Conservation (phyloP, 192 early-diverging fungal species). For the Pilobolus umbonatus region DNA sequence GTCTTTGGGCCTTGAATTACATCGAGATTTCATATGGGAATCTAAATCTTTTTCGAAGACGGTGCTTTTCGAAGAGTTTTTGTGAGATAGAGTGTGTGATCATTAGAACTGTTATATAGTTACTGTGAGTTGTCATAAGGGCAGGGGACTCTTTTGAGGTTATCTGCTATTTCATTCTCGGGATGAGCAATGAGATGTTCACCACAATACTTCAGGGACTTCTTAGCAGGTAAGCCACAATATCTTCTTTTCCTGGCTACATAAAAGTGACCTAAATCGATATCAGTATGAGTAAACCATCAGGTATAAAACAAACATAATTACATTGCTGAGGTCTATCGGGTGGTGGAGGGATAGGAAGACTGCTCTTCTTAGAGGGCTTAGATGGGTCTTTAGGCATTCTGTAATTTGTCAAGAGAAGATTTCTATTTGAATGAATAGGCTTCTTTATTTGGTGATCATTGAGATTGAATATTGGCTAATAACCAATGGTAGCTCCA, state of each 20-base stretch:
- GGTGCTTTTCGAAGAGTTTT: constrained; percentile 31
- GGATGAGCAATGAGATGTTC: constrained; percentile 55
- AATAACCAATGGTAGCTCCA: no score
- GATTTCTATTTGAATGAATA: no score
- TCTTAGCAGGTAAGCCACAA: constrained; percentile 56
- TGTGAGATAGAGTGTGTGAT: background rate
- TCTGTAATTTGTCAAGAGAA: background rate
- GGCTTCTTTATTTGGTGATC: no score
- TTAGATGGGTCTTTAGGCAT: constrained; percentile 31
- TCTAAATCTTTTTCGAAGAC: constrained; percentile 49
- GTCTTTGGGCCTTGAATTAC: constrained; percentile 60
- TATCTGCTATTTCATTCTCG: constrained; percentile 5
- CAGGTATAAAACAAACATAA: background rate
- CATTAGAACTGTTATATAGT: no score
- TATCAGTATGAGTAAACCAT: background rate
- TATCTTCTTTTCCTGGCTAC: constrained; percentile 57
- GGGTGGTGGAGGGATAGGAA: constrained; percentile 33
- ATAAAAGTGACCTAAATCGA: constrained; percentile 43
- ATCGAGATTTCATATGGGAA: constrained; percentile 53
- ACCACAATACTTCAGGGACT: constrained; percentile 57
- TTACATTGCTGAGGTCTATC: constrained; percentile 42
- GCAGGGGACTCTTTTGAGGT: constrained; percentile 59
- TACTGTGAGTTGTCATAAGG: constrained; percentile 72
- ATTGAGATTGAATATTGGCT: no score
- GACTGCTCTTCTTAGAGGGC: constrained; percentile 12